Evolutionary conservation across 352 stramenopile species (phyloP), one percentile per base, ranked within the genome.

Genomic region (Saprolegnia parasitica): DNA sequence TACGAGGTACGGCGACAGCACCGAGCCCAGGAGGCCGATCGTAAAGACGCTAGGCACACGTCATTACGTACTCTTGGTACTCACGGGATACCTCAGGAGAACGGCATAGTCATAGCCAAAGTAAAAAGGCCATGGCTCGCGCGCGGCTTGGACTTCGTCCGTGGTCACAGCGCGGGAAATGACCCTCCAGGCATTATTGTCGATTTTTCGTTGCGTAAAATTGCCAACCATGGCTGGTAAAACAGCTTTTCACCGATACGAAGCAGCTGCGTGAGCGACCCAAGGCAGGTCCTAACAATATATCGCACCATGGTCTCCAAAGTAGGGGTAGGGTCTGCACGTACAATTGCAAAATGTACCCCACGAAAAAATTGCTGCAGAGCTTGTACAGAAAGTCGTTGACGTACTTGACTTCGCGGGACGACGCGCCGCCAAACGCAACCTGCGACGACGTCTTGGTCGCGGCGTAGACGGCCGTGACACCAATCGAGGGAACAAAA

Each of bases 301-400:
- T n/a, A n/a, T n/a, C n/a, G n/a, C n/a, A n/a, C n/a, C n/a, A n/a
- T n/a, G n/a, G n/a, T n/a, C n/a, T n/a, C n/a, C n/a, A n/a, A n/a
- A n/a, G n/a, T 49, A n/a, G 13, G 13, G 18, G 42, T 49, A 15
- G 42, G 13, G 42, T 15, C 42, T 11, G 18, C 11, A 64, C 56
- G 24, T 21, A 67, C 58, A 67, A 78, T 62, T 92, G 84, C 23
- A 81, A 86, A 21, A 92, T 67, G 60, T 92, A 92, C 58, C 81
- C 87, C 71, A 92, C 88, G 77, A 92, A 92, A 71, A 92, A 90
- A 5, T 83, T 91, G 29, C 84, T 83, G 16, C 81, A 90, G 26
- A 92, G 79, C 62, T 92, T 92, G 77, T 86, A 90, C 24, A 92
- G 72, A 65, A 92, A 92, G 21, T 80, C 81, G 74, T 90, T 84